Percentiles rank a stretch among this genome's conserved stretches.
These are phyloP conservation scores for Basidiobolus meristosporus DNA, from an alignment of 371 early-diverging fungal species.

Conservation along the genomic window DNA sequence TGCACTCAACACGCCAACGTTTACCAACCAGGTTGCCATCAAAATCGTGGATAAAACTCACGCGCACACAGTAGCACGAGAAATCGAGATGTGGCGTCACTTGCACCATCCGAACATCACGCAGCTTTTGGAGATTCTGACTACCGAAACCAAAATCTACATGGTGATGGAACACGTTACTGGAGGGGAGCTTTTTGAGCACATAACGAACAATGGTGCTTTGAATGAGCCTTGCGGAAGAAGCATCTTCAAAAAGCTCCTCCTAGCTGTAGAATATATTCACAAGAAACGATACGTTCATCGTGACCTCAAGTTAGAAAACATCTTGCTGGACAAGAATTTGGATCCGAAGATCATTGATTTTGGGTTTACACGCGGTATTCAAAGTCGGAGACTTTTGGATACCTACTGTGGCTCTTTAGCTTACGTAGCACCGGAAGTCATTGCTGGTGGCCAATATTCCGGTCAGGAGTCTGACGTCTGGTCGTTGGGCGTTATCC, in stretches of 20 bases:
- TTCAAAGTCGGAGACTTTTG: slow-evolving; percentile 22
- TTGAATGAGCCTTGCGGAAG: no score
- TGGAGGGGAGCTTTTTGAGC: no score
- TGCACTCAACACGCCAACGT: slow-evolving; percentile 2
- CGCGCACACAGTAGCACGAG: slow-evolving; percentile 31
- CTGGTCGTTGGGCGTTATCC: slow-evolving; percentile 53
- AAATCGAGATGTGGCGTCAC: slow-evolving; percentile 76
- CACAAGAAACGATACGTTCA: slow-evolving; percentile 7
- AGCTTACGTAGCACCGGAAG: slow-evolving; percentile 75
- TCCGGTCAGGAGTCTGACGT: slow-evolving; percentile 42
- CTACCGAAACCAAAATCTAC: slow-evolving; percentile 33
- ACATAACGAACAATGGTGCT: no score
- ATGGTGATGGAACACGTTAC: slow-evolving; percentile 40
- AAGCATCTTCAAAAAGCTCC: no score
- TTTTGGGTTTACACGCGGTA: slow-evolving; percentile 46
- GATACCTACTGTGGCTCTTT: slow-evolving; percentile 44
- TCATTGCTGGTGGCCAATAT: slow-evolving; percentile 38
- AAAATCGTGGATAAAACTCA: slow-evolving; percentile 74
- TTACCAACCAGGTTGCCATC: slow-evolving; percentile 38
- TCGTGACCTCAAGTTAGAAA: slow-evolving; percentile 4
- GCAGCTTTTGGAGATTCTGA: slow-evolving; percentile 44
- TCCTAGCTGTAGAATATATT: neutral
- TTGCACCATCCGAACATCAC: slow-evolving; percentile 56
- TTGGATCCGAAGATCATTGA: slow-evolving; percentile 44
- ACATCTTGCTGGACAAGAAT: neutral